Base-by-base conservation (phyloP, 805 yeast species). In the Millerozyma acaciae region DNA sequence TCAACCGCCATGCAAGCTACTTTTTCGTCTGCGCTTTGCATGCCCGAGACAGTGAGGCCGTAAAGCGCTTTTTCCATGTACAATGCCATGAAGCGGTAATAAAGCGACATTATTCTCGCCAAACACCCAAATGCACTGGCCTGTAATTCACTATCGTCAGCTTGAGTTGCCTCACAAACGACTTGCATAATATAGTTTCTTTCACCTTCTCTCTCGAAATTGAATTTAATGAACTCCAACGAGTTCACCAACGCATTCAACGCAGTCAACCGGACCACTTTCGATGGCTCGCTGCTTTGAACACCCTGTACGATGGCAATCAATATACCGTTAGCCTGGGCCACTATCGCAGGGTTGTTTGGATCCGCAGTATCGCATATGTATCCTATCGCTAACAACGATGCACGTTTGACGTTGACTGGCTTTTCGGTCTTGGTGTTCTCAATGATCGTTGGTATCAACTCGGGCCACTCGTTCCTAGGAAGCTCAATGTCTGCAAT, bases 1-100 rank as follows among this genome's bases (percentile, higher is more conserved):
- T 93, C 98, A 37, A 93, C 93, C 19, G 98, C 97, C 97, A 90
- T 89, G 55, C 97, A 87, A 1, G 96, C 83, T 19, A 93, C 97
- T 48, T 76, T 76, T 50, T 84, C 95, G 62, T 86, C 83, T 21
- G 64, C 53, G 37, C 87, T 80, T 60, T 81, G 81, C 96, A 93
- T 93, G 27, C 97, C 97, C 14, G 80, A 64, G 27, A 90, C 88
- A 4, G 97, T 89, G 38, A 93, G 71, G 12, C 87, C 86, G 48
- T 84, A 93, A 33, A 93, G 65, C 2, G 98, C 98, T 67, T 86
- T 88, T 62, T 90, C 97, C 98, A 93, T 93, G 60, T 93, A 93
- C 34, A 89, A 78, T 42, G 84, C 76, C 98, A 93, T 93, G 65
- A 76, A 82, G 28, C 76, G 68, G 61, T 93, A 93, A 69, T 90